Base-by-base conservation (phyloP, 140 eudicot species). In the Senecio squalidus region DNA sequence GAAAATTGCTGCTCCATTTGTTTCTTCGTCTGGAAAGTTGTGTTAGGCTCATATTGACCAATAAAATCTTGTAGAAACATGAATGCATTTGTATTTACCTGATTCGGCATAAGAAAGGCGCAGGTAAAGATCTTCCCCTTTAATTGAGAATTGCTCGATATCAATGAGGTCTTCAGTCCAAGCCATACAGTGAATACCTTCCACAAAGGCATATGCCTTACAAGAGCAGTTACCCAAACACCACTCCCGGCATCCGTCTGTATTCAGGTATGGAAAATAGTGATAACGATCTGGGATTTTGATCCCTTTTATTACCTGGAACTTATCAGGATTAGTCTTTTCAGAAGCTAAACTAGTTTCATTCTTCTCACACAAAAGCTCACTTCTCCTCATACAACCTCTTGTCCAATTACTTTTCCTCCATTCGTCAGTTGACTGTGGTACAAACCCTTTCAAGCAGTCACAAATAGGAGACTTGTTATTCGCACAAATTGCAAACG, bases 371-470 rank as follows among this genome's bases (percentile, higher is more conserved):
- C 83, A 77, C 18, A 16, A 63, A 51, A 72, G 63, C 11, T 62
- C 51, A 54, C 43, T 72, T 62, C 48, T 9, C 16, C 79, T 72
- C 58, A 60, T 60, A 67, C 82, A 77, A 21, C 82, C 82, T 4
- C 54, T 47, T 7, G 60, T 66, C 82, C 78, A 71, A 11, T 77
- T 77, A 11, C 75, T 60, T 47, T 16, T 40, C 0, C 44, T 62
- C 82, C 82, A 72, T 46, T 77, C 77, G 16, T 60, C 77, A 6
- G 23, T 28, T 0, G 74, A 44, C 48, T 55, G 55, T 15, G 82
- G 82, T 26, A 59, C 57, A 67, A 66, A 72, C 22, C 82, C 82
- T 55, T 11, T 61, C 51, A 77, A 40, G 24, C 82, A 77, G 3
- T 53, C 54, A 41, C 82, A 77, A 14, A 43, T 55, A 2, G 65